Evolutionary conservation across 2,329 filamentous ascomycete species (phyloP).

Genomic region (Trichoderma sp.): DNA sequence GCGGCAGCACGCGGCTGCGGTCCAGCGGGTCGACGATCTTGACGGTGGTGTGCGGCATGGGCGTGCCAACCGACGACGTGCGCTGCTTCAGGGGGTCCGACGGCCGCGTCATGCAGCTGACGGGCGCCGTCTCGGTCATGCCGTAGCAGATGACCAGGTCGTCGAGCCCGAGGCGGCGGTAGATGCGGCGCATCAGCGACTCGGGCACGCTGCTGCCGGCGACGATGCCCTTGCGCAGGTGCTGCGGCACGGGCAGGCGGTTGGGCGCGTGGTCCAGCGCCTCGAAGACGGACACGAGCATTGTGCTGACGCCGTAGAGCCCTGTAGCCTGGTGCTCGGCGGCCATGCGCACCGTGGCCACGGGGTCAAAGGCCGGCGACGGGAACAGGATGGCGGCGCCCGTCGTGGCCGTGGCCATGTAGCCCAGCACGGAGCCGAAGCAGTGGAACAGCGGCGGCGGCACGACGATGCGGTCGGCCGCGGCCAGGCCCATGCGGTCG

Average conservation of each 20-base stretch:
- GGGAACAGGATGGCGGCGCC: conserved; percentile 84
- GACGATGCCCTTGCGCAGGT: conserved; percentile 84
- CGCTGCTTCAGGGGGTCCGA: conserved; percentile 72
- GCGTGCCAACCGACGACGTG: conserved; percentile 73
- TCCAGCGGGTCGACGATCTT: conserved; percentile 76
- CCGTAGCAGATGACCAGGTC: conserved; percentile 94
- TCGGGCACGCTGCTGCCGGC: conserved; percentile 85
- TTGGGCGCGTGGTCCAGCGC: conserved; percentile 57
- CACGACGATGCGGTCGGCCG: conserved; percentile 75
- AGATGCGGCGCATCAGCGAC: conserved; percentile 75
- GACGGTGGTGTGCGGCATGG: conserved; percentile 76
- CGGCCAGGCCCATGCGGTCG: conserved; percentile 76
- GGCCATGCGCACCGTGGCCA: conserved; percentile 64
- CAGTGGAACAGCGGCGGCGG: conserved; percentile 87
- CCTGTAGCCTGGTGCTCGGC: conserved; percentile 58
- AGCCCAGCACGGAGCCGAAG: conserved; percentile 89
- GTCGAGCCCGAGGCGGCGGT: conserved; percentile 71
- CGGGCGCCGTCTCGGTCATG: conserved; percentile 87
- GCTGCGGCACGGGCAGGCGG: conserved; percentile 28
- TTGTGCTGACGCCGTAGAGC: conserved; percentile 89
- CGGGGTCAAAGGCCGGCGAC: conserved; percentile 81
- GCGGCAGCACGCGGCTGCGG: conserved; percentile 57
- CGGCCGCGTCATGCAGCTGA: conserved; percentile 79
- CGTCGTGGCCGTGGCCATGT: conserved; percentile 86
- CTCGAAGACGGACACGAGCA: conserved; percentile 88